Conservation (phyloP, 2,329 filamentous ascomycete genomes). For the Ilyonectria mors-panacis region DNA sequence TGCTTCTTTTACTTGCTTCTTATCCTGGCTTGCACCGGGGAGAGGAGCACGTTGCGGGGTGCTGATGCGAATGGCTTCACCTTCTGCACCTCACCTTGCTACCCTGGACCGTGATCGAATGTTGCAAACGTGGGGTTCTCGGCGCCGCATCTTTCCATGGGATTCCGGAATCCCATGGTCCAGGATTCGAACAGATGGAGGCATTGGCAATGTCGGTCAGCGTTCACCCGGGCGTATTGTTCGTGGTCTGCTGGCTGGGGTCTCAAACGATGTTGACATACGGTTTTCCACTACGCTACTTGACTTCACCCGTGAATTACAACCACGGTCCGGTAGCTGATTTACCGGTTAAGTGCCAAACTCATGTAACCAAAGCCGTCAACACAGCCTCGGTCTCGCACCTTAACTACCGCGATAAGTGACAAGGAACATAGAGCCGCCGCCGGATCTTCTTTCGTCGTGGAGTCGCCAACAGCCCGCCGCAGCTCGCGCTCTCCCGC, state of each 20-base stretch:
- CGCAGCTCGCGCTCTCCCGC: background rate
- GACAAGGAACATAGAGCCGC: slow-evolving; percentile 25
- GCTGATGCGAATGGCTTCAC: slow-evolving; percentile 25
- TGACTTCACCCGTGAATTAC: too few relatives aligned
- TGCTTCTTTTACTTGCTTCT: background rate
- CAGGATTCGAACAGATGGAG: slow-evolving; percentile 8
- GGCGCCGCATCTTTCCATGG: slow-evolving; percentile 4
- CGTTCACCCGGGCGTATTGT: background rate
- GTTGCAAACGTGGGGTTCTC: background rate
- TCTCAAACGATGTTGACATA: background rate
- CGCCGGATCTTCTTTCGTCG: background rate
- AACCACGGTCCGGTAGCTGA: too few relatives aligned
- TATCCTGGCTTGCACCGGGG: slow-evolving; percentile 11
- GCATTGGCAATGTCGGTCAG: slow-evolving; percentile 9
- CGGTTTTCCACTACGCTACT: background rate
- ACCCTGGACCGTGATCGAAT: slow-evolving; percentile 22
- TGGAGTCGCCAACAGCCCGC: background rate
- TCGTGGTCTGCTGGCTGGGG: too few relatives aligned
- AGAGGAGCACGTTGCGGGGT: slow-evolving; percentile 36
- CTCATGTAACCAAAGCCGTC: background rate
- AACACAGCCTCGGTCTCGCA: background rate
- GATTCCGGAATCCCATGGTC: slow-evolving; percentile 5
- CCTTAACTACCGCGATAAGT: slow-evolving; percentile 28
- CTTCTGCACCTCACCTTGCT: slow-evolving; percentile 21
- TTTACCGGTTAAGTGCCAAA: background rate